Percentiles rank a stretch among this genome's conserved stretches.
Evolutionary conservation across 345 rosid genomes (phyloP).

Genomic region (Eutrema heterophyllum): DNA sequence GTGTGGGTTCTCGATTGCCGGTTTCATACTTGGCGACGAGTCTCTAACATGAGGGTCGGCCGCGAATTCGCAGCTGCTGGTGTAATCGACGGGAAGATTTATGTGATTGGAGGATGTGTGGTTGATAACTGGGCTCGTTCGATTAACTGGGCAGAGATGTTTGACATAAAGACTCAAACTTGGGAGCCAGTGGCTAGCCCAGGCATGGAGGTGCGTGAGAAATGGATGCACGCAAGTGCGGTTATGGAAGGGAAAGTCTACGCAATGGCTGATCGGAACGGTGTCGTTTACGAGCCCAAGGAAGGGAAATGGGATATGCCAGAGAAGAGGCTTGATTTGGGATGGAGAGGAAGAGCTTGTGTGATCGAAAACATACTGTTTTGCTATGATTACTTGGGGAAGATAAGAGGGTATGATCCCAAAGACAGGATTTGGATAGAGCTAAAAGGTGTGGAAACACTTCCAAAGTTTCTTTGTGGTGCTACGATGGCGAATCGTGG

Average conservation of each 20-base stretch:
- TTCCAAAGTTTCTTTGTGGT: conserved; percentile 59
- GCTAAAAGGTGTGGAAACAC: conserved; percentile 50
- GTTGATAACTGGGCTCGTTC: conserved; percentile 40
- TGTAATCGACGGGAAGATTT: conserved; percentile 47
- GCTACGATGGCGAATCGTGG: conserved; percentile 86
- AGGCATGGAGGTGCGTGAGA: conserved; percentile 48
- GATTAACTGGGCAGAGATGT: conserved; percentile 80
- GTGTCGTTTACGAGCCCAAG: conserved; percentile 57
- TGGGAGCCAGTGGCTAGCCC: conserved; percentile 66
- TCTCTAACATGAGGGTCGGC: conserved; percentile 50
- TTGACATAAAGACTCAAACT: conserved; percentile 38
- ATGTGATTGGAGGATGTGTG: conserved; percentile 79
- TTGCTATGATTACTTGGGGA: conserved; percentile 84
- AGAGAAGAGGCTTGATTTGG: conserved; percentile 51
- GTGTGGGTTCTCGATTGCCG: conserved; percentile 80
- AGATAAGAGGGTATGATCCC: conserved; percentile 70
- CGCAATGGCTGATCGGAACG: conserved; percentile 86
- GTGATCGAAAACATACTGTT: conserved; percentile 64
- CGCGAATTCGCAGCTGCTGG: conserved; percentile 90
- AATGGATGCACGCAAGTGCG: conserved; percentile 96
- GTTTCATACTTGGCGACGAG: conserved; percentile 52
- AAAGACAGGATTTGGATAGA: conserved; percentile 55
- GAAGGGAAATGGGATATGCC: conserved; percentile 53
- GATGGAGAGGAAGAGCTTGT: conserved; percentile 92
- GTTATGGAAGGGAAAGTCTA: conserved; percentile 56